These are phyloP conservation scores for Tetragonia tetragonoides DNA, from an alignment of 148 eudicot species.

Conservation along the genomic window DNA sequence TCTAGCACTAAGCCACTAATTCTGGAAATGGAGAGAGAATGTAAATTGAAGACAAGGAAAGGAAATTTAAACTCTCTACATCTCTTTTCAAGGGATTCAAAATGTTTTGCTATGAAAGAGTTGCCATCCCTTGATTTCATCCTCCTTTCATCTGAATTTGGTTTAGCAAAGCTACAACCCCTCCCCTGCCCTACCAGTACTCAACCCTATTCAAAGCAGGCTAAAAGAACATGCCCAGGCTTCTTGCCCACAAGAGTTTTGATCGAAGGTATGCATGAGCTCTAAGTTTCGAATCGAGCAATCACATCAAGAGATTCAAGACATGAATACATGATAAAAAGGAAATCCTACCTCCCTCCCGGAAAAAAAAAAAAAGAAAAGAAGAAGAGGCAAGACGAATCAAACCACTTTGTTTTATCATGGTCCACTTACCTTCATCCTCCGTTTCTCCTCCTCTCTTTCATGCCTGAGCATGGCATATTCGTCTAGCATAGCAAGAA, in stretches of 20 bases:
- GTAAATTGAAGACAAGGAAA: background rate
- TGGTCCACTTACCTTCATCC: slow-evolving; percentile 66
- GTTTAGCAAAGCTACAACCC: background rate
- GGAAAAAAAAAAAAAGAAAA: too few species aligned
- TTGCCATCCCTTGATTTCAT: background rate
- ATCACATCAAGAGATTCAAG: too few species aligned
- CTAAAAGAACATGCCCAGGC: too few species aligned
- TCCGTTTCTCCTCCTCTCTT: slow-evolving; percentile 93
- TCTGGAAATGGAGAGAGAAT: background rate
- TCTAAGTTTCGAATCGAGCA: too few species aligned
- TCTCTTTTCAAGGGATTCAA: background rate
- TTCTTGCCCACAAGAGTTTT: too few species aligned
- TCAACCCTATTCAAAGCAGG: background rate
- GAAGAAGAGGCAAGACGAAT: background rate
- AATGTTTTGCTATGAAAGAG: background rate
- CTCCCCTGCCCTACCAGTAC: background rate
- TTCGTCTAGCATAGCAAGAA: slow-evolving; percentile 96
- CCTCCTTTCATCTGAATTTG: background rate
- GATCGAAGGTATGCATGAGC: too few species aligned
- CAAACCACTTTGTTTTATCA: background rate
- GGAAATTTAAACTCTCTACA: background rate
- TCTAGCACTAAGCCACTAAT: background rate
- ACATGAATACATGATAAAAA: too few species aligned
- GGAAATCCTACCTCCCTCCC: too few species aligned
- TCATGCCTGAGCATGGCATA: slow-evolving; percentile 94